Evolutionary conservation across 202 grass and related monocot species (phyloP).

Genomic region (Schoenoplectus triqueter): DNA sequence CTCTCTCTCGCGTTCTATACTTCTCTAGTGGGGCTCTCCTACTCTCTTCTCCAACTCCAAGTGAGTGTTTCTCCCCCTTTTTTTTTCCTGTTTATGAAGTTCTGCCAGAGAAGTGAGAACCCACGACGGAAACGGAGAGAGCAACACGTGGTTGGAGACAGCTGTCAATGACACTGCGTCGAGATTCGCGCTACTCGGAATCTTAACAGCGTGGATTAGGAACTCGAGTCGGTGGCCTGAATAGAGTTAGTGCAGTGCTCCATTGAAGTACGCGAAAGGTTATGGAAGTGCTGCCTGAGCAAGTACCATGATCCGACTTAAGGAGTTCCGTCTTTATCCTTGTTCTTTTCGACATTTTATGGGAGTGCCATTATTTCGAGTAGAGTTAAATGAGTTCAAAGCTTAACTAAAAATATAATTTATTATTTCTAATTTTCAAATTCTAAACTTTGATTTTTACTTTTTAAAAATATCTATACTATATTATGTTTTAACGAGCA

Average conservation of each 20-base stretch:
- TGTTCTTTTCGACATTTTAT: too few relatives aligned
- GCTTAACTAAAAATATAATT: too few relatives aligned
- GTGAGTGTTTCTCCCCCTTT: neutral
- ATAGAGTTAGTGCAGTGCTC: neutral
- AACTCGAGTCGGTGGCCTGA: neutral
- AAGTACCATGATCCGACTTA: neutral
- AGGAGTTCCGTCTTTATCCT: neutral
- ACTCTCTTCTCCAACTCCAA: neutral
- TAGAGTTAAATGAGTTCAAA: too few relatives aligned
- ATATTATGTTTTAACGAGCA: too few relatives aligned
- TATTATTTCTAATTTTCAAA: too few relatives aligned
- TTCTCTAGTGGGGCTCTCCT: neutral
- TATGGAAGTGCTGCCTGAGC: neutral
- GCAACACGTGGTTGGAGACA: neutral
- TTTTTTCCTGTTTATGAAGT: neutral
- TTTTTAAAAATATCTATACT: too few relatives aligned
- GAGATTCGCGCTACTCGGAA: neutral
- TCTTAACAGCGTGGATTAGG: neutral
- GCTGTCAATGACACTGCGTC: neutral
- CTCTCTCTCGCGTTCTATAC: neutral
- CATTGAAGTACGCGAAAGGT: neutral
- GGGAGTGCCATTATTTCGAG: too few relatives aligned
- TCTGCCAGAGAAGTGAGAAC: neutral
- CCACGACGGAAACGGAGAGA: neutral
- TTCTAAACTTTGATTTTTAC: too few relatives aligned